These are phyloP conservation scores for Polychaeton citri DNA, from an alignment of 2,329 filamentous ascomycete species.

Conservation along the genomic window DNA sequence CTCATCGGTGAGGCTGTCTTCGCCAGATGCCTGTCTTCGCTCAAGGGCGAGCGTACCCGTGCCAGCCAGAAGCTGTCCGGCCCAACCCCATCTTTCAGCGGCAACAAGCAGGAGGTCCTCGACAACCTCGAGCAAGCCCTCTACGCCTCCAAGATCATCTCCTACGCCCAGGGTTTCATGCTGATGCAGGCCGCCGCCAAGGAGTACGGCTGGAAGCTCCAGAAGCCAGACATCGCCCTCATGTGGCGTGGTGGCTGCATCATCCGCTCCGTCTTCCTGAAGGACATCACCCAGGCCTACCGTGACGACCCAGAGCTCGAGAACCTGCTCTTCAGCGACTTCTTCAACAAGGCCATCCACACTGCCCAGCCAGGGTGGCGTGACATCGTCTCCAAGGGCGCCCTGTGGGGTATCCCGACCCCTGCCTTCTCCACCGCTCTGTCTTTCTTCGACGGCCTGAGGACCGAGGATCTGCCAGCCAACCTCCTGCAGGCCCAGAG, in stretches of 20 bases:
- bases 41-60: slow-evolving; percentile 84
- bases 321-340: slow-evolving; percentile 97
- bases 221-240: slow-evolving; percentile 98
- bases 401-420: slow-evolving; percentile 87
- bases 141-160: slow-evolving; percentile 99
- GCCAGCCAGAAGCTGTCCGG: slow-evolving; percentile 69
- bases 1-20: slow-evolving; percentile 96
- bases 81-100: slow-evolving; percentile 67
- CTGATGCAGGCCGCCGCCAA: slow-evolving; percentile 96
- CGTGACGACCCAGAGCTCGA: slow-evolving; percentile 86
- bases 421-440: slow-evolving; percentile 94
- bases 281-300: slow-evolving; percentile 98
- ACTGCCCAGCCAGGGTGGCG: slow-evolving; percentile 82
- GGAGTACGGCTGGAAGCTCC: slow-evolving; percentile 96
- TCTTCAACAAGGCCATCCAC: slow-evolving; percentile 99
- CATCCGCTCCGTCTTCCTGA: slow-evolving; percentile 98
- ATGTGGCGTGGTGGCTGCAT: slow-evolving; percentile 99
- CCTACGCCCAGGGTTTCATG: slow-evolving; percentile 99
- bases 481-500: slow-evolving; percentile 98
- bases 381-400: slow-evolving; percentile 80
- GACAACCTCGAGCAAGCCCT: slow-evolving; percentile 97
- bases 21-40: slow-evolving; percentile 79
- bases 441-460: slow-evolving; percentile 98
- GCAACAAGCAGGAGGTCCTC: slow-evolving; percentile 86
- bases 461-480: slow-evolving; percentile 90